These are phyloP conservation scores for Ogataea allantospora DNA, from an alignment of 805 yeast genomes.

Conservation along the genomic window DNA sequence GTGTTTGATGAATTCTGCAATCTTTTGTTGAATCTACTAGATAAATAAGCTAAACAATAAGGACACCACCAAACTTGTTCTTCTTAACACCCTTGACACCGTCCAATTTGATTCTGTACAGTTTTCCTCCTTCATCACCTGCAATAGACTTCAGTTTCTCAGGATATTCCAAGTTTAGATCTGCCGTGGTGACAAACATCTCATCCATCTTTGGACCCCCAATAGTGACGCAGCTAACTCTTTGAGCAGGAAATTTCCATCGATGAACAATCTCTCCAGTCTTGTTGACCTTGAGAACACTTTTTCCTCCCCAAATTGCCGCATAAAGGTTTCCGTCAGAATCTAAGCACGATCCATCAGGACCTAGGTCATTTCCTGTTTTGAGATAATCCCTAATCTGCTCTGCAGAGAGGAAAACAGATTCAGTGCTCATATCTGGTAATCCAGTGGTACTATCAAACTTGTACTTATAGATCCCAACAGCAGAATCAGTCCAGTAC, in stretches of 20 bases:
- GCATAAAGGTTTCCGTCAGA: slow-evolving; percentile 53
- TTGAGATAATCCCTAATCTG: slow-evolving; percentile 13
- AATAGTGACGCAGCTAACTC: slow-evolving; percentile 65
- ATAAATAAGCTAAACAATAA: slow-evolving; percentile 20
- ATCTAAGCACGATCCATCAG: slow-evolving; percentile 77
- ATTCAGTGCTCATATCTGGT: slow-evolving; percentile 35
- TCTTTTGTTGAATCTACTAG: slow-evolving; percentile 32
- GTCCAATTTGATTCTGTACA: slow-evolving; percentile 46
- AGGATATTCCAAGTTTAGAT: slow-evolving; percentile 42
- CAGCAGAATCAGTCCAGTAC: slow-evolving; percentile 55
- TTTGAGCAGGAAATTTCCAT: slow-evolving; percentile 54
- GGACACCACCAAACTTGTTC: slow-evolving; percentile 27
- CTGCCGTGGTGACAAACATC: slow-evolving; percentile 68
- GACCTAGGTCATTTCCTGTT: slow-evolving; percentile 49
- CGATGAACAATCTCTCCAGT: slow-evolving; percentile 51
- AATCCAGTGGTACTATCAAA: slow-evolving; percentile 34
- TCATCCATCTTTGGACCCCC: slow-evolving; percentile 61
- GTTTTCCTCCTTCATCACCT: slow-evolving; percentile 57
- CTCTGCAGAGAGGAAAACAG: slow-evolving; percentile 36
- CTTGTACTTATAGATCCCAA: slow-evolving; percentile 48
- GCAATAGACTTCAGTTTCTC: slow-evolving; percentile 29
- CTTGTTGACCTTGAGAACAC: slow-evolving; percentile 52
- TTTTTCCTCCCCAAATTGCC: slow-evolving; percentile 63
- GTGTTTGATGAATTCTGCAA: slow-evolving; percentile 68
- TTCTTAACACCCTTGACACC: slow-evolving; percentile 37